phyloP scores from a whole-genome alignment of 805 yeast species.

The Saccharomycopsis capsularis region DNA sequence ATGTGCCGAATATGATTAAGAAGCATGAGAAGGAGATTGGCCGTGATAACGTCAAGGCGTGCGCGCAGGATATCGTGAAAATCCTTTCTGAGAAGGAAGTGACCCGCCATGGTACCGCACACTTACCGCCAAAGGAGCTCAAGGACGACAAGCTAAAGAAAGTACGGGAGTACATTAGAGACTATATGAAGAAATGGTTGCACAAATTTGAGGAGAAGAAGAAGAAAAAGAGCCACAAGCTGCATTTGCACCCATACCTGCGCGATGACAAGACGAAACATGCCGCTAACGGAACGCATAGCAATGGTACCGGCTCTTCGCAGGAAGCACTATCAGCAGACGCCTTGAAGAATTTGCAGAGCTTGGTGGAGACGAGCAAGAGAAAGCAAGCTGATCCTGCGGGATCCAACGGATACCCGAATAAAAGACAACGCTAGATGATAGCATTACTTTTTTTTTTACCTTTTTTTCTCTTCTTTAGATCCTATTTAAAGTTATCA shows the following conservation, averaged over 20 bases:
- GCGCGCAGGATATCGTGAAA: slow-evolving; percentile 74
- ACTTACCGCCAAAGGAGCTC: slow-evolving; percentile 47
- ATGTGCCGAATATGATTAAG: slow-evolving; percentile 73
- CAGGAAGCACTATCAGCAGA: not conserved
- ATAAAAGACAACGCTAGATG: not conserved
- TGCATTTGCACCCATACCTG: too few relatives aligned
- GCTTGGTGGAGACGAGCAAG: not conserved
- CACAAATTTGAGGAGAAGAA: not conserved
- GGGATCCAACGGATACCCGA: not conserved
- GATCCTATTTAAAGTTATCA: too few relatives aligned
- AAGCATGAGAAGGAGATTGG: slow-evolving; percentile 61
- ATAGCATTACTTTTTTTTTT: not conserved
- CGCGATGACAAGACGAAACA: too few relatives aligned
- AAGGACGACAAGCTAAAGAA: slow-evolving; percentile 61
- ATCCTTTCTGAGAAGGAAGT: slow-evolving; percentile 62
- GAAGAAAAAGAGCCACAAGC: too few relatives aligned
- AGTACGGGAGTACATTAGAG: slow-evolving; percentile 53
- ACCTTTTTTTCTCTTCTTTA: not conserved
- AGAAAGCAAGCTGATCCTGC: not conserved
- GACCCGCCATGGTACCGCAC: slow-evolving; percentile 34
- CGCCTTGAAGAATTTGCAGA: slow-evolving; percentile 1
- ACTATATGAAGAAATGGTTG: slow-evolving; percentile 56
- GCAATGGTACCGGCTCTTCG: not conserved
- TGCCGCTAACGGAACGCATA: not conserved
- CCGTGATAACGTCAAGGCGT: slow-evolving; percentile 63